Evolutionary conservation across 208 protist species (phyloP).

Genomic region (Plasmodiophora brassicae): DNA sequence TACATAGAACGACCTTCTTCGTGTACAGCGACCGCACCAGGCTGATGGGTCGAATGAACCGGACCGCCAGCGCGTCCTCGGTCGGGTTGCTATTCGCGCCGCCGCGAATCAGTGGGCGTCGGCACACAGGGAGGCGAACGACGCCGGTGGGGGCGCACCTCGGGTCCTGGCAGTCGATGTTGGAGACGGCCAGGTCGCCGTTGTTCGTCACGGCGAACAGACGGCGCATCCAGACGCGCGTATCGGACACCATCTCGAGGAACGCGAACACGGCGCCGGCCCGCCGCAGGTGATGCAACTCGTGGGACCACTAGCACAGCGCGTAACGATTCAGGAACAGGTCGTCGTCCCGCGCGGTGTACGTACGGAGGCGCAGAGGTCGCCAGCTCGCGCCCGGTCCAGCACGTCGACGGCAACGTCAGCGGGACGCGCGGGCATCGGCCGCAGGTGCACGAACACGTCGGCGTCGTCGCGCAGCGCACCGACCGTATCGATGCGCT

Average conservation of each 20-base stretch:
- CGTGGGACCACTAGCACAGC: background rate
- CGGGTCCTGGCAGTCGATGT: background rate
- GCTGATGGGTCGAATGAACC: background rate
- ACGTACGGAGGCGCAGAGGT: background rate
- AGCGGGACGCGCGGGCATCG: background rate
- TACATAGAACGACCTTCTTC: constrained; percentile 26
- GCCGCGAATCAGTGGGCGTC: background rate
- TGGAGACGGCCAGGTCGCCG: constrained; percentile 5
- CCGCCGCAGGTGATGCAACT: background rate
- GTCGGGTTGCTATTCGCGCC: background rate
- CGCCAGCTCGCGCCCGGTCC: background rate
- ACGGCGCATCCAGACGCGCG: background rate
- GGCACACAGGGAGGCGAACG: background rate
- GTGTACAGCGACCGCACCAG: background rate
- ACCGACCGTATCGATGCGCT: background rate
- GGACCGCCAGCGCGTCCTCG: background rate
- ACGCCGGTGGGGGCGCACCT: background rate
- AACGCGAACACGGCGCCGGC: background rate
- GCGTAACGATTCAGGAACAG: background rate
- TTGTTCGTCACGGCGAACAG: background rate
- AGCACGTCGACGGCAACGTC: background rate
- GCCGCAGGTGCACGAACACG: background rate
- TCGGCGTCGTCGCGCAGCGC: background rate
- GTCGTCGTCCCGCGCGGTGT: background rate
- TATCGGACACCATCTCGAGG: background rate